phyloP scores from a whole-genome alignment of 225 moss, liverwort and hornwort species.

The Straminergon stramineum region DNA sequence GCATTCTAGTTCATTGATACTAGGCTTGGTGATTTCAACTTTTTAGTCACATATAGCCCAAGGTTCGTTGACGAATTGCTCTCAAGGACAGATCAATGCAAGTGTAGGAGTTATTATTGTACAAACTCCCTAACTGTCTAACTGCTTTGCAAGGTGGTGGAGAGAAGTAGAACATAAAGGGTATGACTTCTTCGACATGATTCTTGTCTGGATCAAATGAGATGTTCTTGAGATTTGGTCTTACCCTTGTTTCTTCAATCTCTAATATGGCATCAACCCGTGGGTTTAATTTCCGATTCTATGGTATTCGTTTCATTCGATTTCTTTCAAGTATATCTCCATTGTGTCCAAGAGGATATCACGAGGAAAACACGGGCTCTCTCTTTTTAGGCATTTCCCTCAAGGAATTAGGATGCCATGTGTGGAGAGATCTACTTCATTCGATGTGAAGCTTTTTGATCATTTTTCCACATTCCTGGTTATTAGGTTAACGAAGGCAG shows the following conservation, averaged over 20 bases:
- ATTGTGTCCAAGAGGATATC: neutral
- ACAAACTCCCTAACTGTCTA: conserved; percentile 55
- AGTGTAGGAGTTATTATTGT: conserved; percentile 65
- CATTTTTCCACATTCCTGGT: neutral
- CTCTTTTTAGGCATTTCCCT: neutral
- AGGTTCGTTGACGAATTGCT: neutral
- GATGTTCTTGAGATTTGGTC: neutral
- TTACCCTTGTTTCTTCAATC: neutral
- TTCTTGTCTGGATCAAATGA: neutral
- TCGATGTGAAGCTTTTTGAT: neutral
- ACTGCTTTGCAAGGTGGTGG: conserved; percentile 65
- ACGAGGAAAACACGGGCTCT: neutral
- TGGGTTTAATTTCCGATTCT: neutral
- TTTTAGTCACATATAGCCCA: neutral
- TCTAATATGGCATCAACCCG: neutral
- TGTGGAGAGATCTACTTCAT: neutral
- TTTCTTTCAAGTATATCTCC: neutral
- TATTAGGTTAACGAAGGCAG: conserved; percentile 35
- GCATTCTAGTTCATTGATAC: neutral
- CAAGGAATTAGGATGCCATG: neutral
- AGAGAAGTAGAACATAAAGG: conserved; percentile 34
- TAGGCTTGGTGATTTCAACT: neutral
- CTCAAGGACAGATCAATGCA: conserved; percentile 29
- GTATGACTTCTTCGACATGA: conserved; percentile 1
- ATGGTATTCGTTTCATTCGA: neutral